Percentiles rank a stretch among this genome's conserved stretches.
These are phyloP conservation scores for Keithomyces neogunnii DNA, from an alignment of 2,329 filamentous ascomycete species.

Conservation along the genomic window DNA sequence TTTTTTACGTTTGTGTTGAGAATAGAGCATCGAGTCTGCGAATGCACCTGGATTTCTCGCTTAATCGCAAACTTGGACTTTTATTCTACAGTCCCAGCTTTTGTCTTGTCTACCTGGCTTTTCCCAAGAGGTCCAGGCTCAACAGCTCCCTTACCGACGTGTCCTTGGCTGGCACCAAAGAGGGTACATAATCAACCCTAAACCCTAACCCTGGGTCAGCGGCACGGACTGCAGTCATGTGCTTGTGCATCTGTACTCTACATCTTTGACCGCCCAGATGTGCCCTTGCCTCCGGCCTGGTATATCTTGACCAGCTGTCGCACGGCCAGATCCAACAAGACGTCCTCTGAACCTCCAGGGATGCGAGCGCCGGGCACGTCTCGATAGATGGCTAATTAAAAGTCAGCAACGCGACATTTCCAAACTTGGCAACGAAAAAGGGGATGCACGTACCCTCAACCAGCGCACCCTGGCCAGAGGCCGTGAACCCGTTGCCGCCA, in stretches of 20 bases:
- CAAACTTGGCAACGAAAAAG: constrained; percentile 28
- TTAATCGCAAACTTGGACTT: no score
- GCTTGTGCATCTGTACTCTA: background rate
- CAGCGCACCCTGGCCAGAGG: constrained; percentile 34
- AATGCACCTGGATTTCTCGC: no score
- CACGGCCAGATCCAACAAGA: constrained; percentile 42
- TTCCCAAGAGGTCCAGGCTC: no score
- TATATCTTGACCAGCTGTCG: constrained; percentile 16
- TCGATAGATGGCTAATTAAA: background rate
- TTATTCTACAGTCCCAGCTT: no score
- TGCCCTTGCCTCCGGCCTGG: background rate
- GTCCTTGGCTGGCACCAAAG: no score
- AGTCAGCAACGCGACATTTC: constrained; percentile 16
- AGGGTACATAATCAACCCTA: no score
- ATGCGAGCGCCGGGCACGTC: constrained; percentile 24
- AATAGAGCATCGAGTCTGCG: no score
- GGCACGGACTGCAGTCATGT: no score
- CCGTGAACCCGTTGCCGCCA: constrained; percentile 43
- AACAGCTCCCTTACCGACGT: no score
- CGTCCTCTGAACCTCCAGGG: constrained; percentile 46
- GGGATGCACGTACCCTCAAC: constrained; percentile 46
- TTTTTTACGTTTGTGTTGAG: no score
- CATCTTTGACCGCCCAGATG: background rate
- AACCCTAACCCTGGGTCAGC: no score
- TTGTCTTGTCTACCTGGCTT: no score